Base-by-base conservation (phyloP, 2,329 filamentous ascomycete species). In the Graphilbum fragrans region DNA sequence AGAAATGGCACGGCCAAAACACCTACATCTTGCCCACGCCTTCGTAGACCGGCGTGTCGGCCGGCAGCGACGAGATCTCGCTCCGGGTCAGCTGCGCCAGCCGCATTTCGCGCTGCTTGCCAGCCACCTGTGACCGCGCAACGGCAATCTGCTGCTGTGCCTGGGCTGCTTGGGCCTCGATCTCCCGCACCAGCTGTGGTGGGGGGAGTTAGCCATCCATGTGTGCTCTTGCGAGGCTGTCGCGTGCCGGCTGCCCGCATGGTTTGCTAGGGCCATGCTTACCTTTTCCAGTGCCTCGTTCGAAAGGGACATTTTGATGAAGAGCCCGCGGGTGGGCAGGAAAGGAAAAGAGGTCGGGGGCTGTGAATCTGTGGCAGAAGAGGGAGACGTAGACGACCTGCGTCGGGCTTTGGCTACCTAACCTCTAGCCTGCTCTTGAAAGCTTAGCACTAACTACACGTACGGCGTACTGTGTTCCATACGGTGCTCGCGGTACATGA, bases 231-330 rank as follows among this genome's bases (percentile, higher is more conserved):
- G n/a, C n/a, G n/a, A n/a, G n/a, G n/a, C n/a, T n/a, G n/a, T n/a
- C n/a, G 27, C 27, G 27, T 31, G 9, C 16, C 27, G 16, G 16
- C 27, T 31, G 27, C 10, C 10, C 27, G 27, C 27, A 31, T 16
- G n/a, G n/a, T n/a, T n/a, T n/a, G n/a, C n/a, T n/a, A n/a, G n/a
- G n/a, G n/a, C n/a, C 25, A 7, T 27, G n/a, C 62, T 47, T 58
- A 90, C 90, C 81, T 95, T 94, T 60, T 94, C 85, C 49, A 96
- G 69, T 45, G 88, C 87, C 66, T 94, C 86, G 56, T 93, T 94
- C 41, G 88, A 82, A 53, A 96, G 92, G 41, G 90, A 86, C 90
- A 96, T 18, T 7, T 32, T 32, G 29, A 32, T 32, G 5, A 32
- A 32, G 29, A 32, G 29, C 11, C 29, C 14, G 25, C 25, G 8